Conservation (phyloP, 2,329 filamentous ascomycete genomes). For the Trichoderma sp. region DNA sequence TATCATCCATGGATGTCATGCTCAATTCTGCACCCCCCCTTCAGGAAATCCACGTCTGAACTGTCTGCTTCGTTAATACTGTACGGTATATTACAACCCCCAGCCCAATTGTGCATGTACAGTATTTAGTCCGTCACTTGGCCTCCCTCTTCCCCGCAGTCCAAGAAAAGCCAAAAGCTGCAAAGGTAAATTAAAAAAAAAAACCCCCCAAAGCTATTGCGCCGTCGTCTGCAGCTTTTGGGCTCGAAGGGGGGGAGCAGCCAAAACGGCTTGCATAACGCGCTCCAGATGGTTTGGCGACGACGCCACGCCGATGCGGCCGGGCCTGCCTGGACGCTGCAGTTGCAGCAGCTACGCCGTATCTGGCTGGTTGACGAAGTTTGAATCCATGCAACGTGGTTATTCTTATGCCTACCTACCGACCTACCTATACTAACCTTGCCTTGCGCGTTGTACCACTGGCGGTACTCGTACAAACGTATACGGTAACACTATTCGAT, state of each 20-base stretch:
- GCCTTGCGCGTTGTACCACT: not conserved
- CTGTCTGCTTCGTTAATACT: not conserved
- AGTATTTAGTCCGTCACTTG: not conserved
- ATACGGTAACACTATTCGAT: no score
- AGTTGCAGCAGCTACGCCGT: not conserved
- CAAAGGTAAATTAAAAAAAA: not conserved
- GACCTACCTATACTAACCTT: no score
- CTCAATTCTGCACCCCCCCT: conserved; percentile 1
- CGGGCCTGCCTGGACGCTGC: not conserved
- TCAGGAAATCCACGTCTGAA: not conserved
- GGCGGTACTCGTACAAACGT: not conserved
- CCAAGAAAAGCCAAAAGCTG: not conserved
- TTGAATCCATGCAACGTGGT: not conserved
- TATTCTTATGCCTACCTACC: not conserved
- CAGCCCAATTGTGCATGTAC: not conserved
- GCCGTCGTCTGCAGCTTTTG: conserved; percentile 3
- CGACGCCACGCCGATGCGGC: conserved; percentile 9
- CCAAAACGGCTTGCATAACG: not conserved
- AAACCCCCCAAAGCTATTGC: conserved; percentile 13
- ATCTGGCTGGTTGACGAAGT: not conserved
- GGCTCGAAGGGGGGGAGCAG: not conserved
- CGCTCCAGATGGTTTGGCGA: not conserved
- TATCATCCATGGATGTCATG: not conserved
- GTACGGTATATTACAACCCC: not conserved
- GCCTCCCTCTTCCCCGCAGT: conserved; percentile 3